phyloP scores from a whole-genome alignment of 2,329 filamentous ascomycete genomes.

The Diplodia intermedia region DNA sequence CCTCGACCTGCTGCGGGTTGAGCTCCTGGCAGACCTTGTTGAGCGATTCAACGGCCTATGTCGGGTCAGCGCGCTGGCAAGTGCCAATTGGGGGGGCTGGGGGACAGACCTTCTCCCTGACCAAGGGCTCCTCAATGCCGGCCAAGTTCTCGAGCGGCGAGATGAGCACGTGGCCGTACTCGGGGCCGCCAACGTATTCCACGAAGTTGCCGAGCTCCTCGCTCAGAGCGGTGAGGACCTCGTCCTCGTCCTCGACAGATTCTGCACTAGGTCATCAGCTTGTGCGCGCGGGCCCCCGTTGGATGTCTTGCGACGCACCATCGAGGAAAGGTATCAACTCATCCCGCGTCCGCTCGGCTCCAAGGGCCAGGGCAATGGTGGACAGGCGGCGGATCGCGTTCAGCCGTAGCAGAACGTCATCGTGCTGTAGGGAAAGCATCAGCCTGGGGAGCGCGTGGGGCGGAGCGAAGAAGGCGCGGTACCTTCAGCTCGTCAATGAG shows the following conservation, averaged over 20 bases:
- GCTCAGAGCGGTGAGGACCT: conserved; percentile 94
- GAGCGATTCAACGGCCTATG: conserved; percentile 92
- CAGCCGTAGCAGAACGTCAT: conserved; percentile 95
- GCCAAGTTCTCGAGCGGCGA: conserved; percentile 97
- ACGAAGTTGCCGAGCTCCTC: conserved; percentile 97
- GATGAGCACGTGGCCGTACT: conserved; percentile 93
- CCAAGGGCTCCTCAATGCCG: conserved; percentile 96
- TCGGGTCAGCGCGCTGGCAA: conserved; percentile 41
- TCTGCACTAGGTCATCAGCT: conserved; percentile 63
- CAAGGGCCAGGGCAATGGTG: conserved; percentile 95
- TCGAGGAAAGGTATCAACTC: conserved; percentile 99
- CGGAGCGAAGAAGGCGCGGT: conserved; percentile 44
- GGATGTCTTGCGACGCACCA: conserved; percentile 66
- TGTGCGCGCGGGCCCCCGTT: conserved; percentile 19
- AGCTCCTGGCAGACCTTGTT: conserved; percentile 98
- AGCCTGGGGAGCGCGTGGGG: conserved; percentile 30
- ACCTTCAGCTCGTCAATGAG: conserved; percentile 99
- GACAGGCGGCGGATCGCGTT: conserved; percentile 98
- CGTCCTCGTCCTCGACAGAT: conserved; percentile 98
- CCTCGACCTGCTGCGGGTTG: conserved; percentile 90
- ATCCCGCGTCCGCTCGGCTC: conserved; percentile 94
- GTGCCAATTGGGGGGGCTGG: conserved; percentile 4
- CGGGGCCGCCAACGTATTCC: conserved; percentile 94
- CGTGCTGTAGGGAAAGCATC: conserved; percentile 68
- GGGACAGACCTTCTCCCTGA: conserved; percentile 84